Conservation (phyloP, 2,329 filamentous ascomycete species). For the Pseudocercospora crystallina region DNA sequence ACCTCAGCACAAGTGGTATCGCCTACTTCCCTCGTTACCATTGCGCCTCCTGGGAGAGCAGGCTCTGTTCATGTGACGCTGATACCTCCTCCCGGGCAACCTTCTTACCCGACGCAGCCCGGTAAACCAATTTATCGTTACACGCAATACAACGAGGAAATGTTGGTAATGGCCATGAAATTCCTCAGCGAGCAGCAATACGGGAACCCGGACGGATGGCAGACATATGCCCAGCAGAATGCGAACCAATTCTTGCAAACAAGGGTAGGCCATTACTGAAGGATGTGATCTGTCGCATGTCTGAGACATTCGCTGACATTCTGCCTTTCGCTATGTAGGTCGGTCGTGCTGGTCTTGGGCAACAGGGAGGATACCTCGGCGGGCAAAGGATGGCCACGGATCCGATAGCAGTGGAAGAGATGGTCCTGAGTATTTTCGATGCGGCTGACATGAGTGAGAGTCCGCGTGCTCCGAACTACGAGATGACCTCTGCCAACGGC, state of each 20-base stretch:
- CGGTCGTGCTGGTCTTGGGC: slow-evolving; percentile 12
- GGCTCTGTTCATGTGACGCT: slow-evolving; percentile 72
- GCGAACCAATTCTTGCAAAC: slow-evolving; percentile 28
- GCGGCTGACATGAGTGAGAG: slow-evolving; percentile 72
- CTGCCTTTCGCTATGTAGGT: neutral
- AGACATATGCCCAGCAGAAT: slow-evolving; percentile 29
- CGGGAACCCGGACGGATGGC: slow-evolving; percentile 33
- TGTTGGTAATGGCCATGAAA: slow-evolving; percentile 58
- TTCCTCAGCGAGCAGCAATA: slow-evolving; percentile 37
- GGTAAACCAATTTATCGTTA: slow-evolving; percentile 45
- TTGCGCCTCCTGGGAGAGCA: slow-evolving; percentile 69
- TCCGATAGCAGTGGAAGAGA: slow-evolving; percentile 14
- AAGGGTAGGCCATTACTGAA: slow-evolving; percentile 15
- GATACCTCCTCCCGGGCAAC: slow-evolving; percentile 37
- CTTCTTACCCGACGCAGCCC: slow-evolving; percentile 32
- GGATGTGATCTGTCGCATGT: neutral
- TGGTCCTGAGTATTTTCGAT: slow-evolving; percentile 12
- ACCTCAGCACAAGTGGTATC: slow-evolving; percentile 75
- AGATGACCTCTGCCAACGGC: slow-evolving; percentile 60
- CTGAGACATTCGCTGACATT: too few species aligned
- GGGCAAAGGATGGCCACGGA: slow-evolving; percentile 18
- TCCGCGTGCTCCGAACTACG: slow-evolving; percentile 64
- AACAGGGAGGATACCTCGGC: slow-evolving; percentile 12
- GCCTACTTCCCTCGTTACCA: slow-evolving; percentile 73
- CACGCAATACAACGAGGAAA: slow-evolving; percentile 48